These are phyloP conservation scores for Flaveria sonorensis DNA, from an alignment of 129 eudicot genomes.

Conservation along the genomic window DNA sequence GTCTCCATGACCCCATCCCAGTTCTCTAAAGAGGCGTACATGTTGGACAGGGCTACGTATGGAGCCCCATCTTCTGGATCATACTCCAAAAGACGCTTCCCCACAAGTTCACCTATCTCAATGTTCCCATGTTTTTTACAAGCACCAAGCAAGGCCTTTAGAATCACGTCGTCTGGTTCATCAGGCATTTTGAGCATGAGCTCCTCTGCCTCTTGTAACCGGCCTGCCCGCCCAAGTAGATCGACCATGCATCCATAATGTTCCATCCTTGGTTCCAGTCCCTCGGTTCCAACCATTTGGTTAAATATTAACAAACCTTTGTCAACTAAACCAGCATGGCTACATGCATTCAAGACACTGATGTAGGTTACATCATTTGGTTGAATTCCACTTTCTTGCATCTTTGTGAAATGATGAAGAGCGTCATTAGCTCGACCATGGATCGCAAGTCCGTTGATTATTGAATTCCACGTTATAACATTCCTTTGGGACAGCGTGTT, in stretches of 20 bases:
- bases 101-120: constrained; percentile 48
- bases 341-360: constrained; percentile 51
- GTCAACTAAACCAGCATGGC: constrained; percentile 54
- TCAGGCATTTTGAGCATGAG: constrained; percentile 40
- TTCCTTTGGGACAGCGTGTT: constrained; percentile 42
- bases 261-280: constrained; percentile 49
- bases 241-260: constrained; percentile 71
- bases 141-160: constrained; percentile 65
- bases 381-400: constrained; percentile 37
- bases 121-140: constrained; percentile 54
- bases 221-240: constrained; percentile 58
- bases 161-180: constrained; percentile 49
- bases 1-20: constrained; percentile 52
- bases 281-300: constrained; percentile 43
- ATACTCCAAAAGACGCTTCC: constrained; percentile 37
- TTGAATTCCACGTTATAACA: constrained; percentile 58
- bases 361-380: constrained; percentile 57
- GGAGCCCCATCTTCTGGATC: constrained; percentile 54
- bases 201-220: constrained; percentile 50
- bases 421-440: constrained; percentile 53
- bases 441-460: constrained; percentile 52
- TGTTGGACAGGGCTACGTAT: constrained; percentile 57
- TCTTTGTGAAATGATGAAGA: constrained; percentile 33
- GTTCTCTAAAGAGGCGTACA: constrained; percentile 45
- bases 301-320: constrained; percentile 47